Base-by-base conservation (phyloP, 257 asterid genomes). In the Linaria vulgaris region DNA sequence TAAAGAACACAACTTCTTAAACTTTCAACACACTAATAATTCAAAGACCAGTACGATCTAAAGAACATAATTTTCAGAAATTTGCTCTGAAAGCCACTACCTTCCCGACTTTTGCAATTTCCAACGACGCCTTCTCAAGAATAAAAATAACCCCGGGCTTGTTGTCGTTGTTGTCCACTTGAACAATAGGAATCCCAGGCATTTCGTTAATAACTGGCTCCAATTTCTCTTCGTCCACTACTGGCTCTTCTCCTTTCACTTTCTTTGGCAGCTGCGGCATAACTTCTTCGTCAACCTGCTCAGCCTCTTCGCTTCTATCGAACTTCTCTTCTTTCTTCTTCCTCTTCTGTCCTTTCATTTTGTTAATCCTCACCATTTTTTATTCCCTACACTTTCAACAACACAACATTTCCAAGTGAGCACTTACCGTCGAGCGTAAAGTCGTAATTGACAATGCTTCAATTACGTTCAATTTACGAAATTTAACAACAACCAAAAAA, bases 31-130 rank as follows among this genome's bases (percentile, higher is more conserved):
- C n/a, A n/a, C n/a, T n/a, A n/a, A n/a, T n/a, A n/a, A n/a, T n/a
- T n/a, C n/a, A n/a, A n/a, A n/a, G n/a, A 19, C 39, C n/a, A n/a
- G n/a, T 17, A 17, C 6, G 6, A 48, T 12, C 44, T 3, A 61
- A 23, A 57, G 0, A 11, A 52, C 31, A 62, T 17, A 6, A 31
- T 41, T 34, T 21, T n/a, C n/a, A n/a, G n/a, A n/a, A n/a, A n/a
- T n/a, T n/a, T n/a, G 25, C 23, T 43, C 12, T 52, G 11, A 61
- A 39, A 39, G 37, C 56, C 6, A 62, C 82, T 10, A 92, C 97
- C 97, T 87, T 92, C 57, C 97, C 99, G 64, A 89, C 85, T 89
- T 92, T 82, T 0, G 91, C 99, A 46, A 87, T 80, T 73, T 88
- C 99, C 78, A 92, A 63, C 9, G 96, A 87, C 4, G 97, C 96